phyloP scores from a whole-genome alignment of 345 rosid species.

The Gossypium stocksii region DNA sequence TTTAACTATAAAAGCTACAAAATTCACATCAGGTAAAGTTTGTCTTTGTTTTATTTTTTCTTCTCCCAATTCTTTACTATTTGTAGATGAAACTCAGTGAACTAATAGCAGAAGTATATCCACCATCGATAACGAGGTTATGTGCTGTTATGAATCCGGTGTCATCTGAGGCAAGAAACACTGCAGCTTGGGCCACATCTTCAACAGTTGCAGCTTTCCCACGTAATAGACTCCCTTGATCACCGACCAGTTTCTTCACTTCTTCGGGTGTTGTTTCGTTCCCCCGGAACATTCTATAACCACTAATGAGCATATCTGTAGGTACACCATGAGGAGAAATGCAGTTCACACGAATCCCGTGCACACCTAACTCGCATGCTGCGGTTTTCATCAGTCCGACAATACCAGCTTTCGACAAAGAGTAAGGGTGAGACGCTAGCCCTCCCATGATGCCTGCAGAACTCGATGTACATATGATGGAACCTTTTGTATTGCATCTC shows the following conservation, averaged over 20 bases:
- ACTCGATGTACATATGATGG: slow-evolving; percentile 76
- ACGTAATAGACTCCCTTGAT: slow-evolving; percentile 56
- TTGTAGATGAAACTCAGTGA: slow-evolving; percentile 50
- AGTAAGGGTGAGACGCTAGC: slow-evolving; percentile 66
- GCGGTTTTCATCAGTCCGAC: slow-evolving; percentile 49
- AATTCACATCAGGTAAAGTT: neutral
- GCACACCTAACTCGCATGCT: slow-evolving; percentile 69
- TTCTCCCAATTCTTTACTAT: neutral
- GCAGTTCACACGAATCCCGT: slow-evolving; percentile 72
- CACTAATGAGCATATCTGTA: slow-evolving; percentile 66
- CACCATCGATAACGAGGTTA: slow-evolving; percentile 75
- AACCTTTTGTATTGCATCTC: slow-evolving; percentile 44
- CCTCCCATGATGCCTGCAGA: slow-evolving; percentile 79
- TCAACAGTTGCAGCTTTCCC: slow-evolving; percentile 55
- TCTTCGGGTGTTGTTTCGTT: slow-evolving; percentile 40
- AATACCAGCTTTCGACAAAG: slow-evolving; percentile 65
- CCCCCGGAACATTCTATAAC: slow-evolving; percentile 41
- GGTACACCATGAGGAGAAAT: slow-evolving; percentile 92
- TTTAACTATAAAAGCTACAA: neutral
- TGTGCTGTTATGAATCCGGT: slow-evolving; percentile 69
- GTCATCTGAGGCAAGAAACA: slow-evolving; percentile 66
- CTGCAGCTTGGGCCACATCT: slow-evolving; percentile 63
- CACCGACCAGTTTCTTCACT: slow-evolving; percentile 45
- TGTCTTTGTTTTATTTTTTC: neutral
- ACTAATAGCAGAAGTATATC: slow-evolving; percentile 53